Evolutionary conservation across 768 basidiomycete species (phyloP), one percentile per base, ranked within the genome.

Genomic region (Leucocoprinus birnbaumii): DNA sequence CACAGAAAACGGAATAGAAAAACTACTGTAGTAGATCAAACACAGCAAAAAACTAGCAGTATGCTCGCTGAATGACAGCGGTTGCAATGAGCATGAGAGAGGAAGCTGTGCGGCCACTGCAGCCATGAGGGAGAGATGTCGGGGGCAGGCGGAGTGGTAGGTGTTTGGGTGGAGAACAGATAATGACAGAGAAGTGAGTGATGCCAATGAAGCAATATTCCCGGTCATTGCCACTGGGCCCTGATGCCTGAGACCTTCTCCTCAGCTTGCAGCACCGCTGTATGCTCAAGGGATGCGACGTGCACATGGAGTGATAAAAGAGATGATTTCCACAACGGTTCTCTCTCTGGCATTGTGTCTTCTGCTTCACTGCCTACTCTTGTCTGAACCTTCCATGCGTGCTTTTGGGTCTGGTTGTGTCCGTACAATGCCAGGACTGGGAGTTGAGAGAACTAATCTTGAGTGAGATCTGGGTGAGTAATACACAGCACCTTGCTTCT

Each of bases 391-490:
- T 31, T 31, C 31, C 31, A 31, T 11, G 31, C 11, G 31, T 31
- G 31, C 11, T n/a, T 31, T 5, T 31, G 31, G 31, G 11, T 31
- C 11, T 31, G 5, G 31, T 31, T 31, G 6, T 31, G 31, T 31
- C 69, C 73, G 72, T 73, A 69, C 75, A 67, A 63, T 67, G 69
- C 63, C 64, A 64, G 57, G 64, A 64, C 6, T 11, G 31, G 31
- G n/a, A 31, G 11, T 31, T 11, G 5, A 5, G 6, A 73, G 51
- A 40, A 73, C 73, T 74, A 65, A 74, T 67, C 73, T 74, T 72
- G 74, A 75, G 76, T 74, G 71, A 72, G 72, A 68, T 66, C 68
- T 71, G 68, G 70, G 31, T 31, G 11, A 31, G 31, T 31, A 31
- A 31, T 68, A 63, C 57, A 66, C 64, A 63, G 63, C 65, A 56